Evolutionary conservation across 2,329 filamentous ascomycete species (phyloP), one percentile per base, ranked within the genome.

Genomic region (Botrytis fabae): DNA sequence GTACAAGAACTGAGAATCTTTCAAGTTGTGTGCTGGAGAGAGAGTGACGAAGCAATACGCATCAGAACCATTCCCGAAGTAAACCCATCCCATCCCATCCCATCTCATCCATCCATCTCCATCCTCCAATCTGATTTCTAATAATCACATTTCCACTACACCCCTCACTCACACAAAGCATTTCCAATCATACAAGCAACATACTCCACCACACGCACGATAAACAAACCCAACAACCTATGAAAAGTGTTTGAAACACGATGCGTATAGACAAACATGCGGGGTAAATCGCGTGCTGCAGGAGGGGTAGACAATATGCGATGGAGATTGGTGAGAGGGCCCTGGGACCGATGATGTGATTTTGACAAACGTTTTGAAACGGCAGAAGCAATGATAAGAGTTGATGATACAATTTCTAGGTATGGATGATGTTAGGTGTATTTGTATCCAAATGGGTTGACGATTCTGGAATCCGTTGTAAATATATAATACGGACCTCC

Each of bases 201-300:
- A 18, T n/a, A 62, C 7, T 35, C 38, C 35, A 10, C 60, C 4
- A 9, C 18, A 0, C 35, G 6, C 32, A 40, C 38, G 60, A 62
- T 62, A 62, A 42, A 18, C 60, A 18, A 61, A 40, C 35, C 22
- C 2, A 6, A 6, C 60, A n/a, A n/a, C 59, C 59, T 40, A 40
- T 61, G 18, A 40, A 61, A 61, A 18, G 35, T 40, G 22, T 42
- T n/a, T 8, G 25, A 20, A 20, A 18, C 38, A 20, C 35, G 1
- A 14, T n/a, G 4, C 22, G 16, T 5, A 44, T 63, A 63, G 61
- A 63, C 61, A 63, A 63, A 63, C 61, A 63, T 42, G 40, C 61
- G 61, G 61, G 61, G 61, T 63, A 63, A 63, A 63, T 63, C 61
- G 61, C 40, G 61, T 63, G 61, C 61, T 63, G 38, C 60, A 42